Base-by-base conservation (phyloP, 495 filamentous ascomycete species). In the Aspergillus leporis region DNA sequence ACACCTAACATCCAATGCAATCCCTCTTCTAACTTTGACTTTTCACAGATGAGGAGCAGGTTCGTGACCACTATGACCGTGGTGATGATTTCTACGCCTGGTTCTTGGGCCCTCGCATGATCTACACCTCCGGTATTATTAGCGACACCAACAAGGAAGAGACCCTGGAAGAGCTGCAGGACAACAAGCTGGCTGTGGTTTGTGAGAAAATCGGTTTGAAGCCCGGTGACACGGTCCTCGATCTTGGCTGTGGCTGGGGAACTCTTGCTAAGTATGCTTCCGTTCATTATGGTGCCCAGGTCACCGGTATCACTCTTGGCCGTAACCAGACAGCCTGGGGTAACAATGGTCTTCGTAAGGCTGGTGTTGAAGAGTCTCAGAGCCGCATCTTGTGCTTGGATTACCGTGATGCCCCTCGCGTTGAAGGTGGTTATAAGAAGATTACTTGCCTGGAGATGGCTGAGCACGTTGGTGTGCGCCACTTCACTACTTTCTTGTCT, bases 371-470 rank as follows among this genome's bases (percentile, higher is more conserved):
- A n/a, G 84, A 87, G 53, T 70, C 72, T 43, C 86, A 89, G 68
- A 85, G 82, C 71, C 74, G 73, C n/a, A 85, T 89, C 60, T 66
- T 85, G 38, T 89, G 86, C 72, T 78, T 80, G 73, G 86, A 89
- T 72, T 89, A 89, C 76, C 85, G 86, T 58, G 86, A 89, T 66
- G 81, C 87, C 66, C 77, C 83, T 31, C 73, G 81, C n/a, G 78
- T 83, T 10, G 65, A 79, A 19, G 84, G 85, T 52, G 78, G 81
- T 9, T 89, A 85, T 71, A 81, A 85, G 67, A 87, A 87, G 69
- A 88, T 89, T 66, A 89, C 86, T 51, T 89, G 86, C 66, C 77
- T 89, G n/a, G 86, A 89, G 69, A 89, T 89, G 86, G 86, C 85
- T n/a, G 86, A 89, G 70, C 86, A 89, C 65, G 86, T 89, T 53